Conservation (phyloP, 177 flowering plant genomes). For the Vitis hybrid region DNA sequence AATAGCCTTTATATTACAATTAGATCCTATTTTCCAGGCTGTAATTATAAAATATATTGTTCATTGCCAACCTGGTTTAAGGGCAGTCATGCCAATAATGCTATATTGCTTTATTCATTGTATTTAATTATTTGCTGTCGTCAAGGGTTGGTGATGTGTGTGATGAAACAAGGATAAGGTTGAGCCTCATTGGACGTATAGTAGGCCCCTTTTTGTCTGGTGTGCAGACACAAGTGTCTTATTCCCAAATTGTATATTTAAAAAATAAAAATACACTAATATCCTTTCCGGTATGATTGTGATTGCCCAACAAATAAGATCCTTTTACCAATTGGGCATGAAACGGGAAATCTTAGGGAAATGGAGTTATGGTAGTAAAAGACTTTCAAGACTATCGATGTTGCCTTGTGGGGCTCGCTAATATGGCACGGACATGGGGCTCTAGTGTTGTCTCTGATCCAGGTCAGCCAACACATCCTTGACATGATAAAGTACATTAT, state of each 20-base stretch:
- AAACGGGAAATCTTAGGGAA: background rate
- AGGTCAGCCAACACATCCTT: too few relatives aligned
- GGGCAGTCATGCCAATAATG: background rate
- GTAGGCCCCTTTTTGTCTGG: constrained; percentile 13
- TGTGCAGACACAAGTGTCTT: constrained; percentile 1
- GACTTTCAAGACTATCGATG: background rate
- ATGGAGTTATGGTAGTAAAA: background rate
- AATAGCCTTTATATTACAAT: background rate
- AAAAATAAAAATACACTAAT: background rate
- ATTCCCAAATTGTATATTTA: background rate
- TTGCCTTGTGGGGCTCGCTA: background rate
- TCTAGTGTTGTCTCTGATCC: constrained; percentile 2
- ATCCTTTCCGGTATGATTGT: background rate
- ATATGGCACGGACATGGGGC: too few relatives aligned
- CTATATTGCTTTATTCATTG: background rate
- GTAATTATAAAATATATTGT: background rate
- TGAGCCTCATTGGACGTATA: background rate
- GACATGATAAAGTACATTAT: too few relatives aligned
- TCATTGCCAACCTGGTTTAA: background rate
- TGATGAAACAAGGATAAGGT: constrained; percentile 2
- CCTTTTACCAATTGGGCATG: background rate
- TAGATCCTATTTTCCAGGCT: background rate
- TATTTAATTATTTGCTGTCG: background rate
- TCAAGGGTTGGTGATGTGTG: background rate
- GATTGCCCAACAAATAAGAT: constrained; percentile 8